phyloP scores from a whole-genome alignment of 768 basidiomycete species.

The Lentinula aciculospora region DNA sequence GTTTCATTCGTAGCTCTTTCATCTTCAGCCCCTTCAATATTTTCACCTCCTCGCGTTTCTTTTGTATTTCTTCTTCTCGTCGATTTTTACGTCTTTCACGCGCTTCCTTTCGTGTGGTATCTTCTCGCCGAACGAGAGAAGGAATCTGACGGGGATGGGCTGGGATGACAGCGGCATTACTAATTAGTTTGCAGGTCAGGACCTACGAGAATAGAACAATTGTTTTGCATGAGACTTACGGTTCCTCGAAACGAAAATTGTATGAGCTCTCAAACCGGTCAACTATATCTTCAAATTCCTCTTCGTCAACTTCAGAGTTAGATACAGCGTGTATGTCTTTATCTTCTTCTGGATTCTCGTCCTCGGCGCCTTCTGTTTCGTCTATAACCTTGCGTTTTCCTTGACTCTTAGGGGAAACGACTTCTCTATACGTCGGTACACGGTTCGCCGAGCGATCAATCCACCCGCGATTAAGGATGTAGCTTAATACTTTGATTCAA shows the following conservation, averaged over 20 bases:
- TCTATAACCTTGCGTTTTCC: slow-evolving; percentile 21
- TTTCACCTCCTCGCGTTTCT: slow-evolving; percentile 76
- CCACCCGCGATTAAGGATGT: slow-evolving; percentile 97
- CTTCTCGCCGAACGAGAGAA: slow-evolving; percentile 62
- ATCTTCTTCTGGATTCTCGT: slow-evolving; percentile 21
- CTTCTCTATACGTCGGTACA: slow-evolving; percentile 82
- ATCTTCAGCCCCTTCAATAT: slow-evolving; percentile 80
- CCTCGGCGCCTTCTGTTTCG: slow-evolving; percentile 7
- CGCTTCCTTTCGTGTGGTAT: slow-evolving; percentile 64
- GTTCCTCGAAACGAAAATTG: slow-evolving; percentile 97
- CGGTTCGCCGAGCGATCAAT: slow-evolving; percentile 72
- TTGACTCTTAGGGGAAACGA: slow-evolving; percentile 48
- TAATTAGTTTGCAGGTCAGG: slow-evolving; percentile 19
- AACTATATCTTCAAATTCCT: slow-evolving; percentile 72
- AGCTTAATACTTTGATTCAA: slow-evolving; percentile 42
- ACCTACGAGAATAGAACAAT: slow-evolving; percentile 2
- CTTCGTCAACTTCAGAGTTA: slow-evolving; percentile 23
- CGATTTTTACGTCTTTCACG: slow-evolving; percentile 57
- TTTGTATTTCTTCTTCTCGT: slow-evolving; percentile 56
- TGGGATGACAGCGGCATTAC: slow-evolving; percentile 59
- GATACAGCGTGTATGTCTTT: slow-evolving; percentile 12
- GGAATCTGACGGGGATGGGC: slow-evolving; percentile 73
- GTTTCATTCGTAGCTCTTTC: slow-evolving; percentile 70
- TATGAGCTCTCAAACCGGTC: slow-evolving; percentile 95
- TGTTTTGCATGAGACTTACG: slow-evolving; percentile 45